phyloP scores from a whole-genome alignment of 768 basidiomycete species.

The Termitomyces eurrhizus region DNA sequence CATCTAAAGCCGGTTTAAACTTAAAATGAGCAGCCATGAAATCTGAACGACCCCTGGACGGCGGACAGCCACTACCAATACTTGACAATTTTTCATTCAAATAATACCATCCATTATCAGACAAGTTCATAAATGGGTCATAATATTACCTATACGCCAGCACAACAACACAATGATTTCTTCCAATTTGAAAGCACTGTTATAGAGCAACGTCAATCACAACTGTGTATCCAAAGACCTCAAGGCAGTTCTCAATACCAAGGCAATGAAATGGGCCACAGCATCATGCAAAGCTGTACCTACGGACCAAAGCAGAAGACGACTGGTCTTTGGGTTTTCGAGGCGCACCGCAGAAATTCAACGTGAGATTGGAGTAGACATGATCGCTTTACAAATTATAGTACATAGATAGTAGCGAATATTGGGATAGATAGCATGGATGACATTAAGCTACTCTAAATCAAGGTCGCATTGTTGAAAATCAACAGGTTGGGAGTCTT shows the following conservation, averaged over 20 bases:
- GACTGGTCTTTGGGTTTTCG: not conserved
- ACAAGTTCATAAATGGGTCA: too few species aligned
- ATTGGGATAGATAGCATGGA: conserved; percentile 3
- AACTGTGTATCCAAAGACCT: too few species aligned
- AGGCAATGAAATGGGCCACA: too few species aligned
- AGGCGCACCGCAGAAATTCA: not conserved
- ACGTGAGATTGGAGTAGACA: not conserved
- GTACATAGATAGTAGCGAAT: conserved; percentile 3
- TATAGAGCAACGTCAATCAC: not conserved
- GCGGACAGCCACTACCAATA: not conserved
- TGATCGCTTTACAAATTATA: conserved; percentile 5
- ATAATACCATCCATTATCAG: too few species aligned
- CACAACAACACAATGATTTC: too few species aligned
- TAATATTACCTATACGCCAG: too few species aligned
- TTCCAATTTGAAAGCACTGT: not conserved
- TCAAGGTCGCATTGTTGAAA: conserved; percentile 72
- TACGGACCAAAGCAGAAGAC: too few species aligned
- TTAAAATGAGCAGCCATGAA: not conserved
- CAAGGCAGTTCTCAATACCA: too few species aligned
- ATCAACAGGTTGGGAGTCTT: conserved; percentile 69
- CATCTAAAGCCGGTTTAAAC: not conserved
- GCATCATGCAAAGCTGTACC: too few species aligned
- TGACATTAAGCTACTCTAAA: conserved; percentile 8
- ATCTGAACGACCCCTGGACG: not conserved
- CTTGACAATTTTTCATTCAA: too few species aligned